Percentiles rank a stretch among this genome's conserved stretches.
Evolutionary conservation across 2,329 filamentous ascomycete genomes (phyloP).

Genomic region (Colletotrichum sp.): DNA sequence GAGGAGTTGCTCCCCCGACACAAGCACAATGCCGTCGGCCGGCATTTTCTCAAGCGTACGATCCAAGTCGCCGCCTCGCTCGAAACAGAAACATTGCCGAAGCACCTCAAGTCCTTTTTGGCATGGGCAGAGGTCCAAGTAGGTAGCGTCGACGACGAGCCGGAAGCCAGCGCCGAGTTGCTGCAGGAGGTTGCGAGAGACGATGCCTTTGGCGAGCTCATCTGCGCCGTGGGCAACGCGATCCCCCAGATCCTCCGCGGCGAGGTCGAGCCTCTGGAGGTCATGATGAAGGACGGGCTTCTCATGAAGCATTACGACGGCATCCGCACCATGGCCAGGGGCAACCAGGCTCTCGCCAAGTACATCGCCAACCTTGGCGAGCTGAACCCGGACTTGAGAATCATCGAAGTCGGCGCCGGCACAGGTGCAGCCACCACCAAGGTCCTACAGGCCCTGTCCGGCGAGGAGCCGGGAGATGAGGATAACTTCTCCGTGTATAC

Average conservation of each 20-base stretch:
- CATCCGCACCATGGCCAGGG: background rate
- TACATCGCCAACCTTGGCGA: background rate
- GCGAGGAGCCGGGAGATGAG: background rate
- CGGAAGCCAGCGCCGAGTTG: background rate
- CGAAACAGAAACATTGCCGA: background rate
- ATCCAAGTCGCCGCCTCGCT: background rate
- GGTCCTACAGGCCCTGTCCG: conserved; percentile 35
- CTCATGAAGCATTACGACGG: background rate
- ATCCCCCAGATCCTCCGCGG: background rate
- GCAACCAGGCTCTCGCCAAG: background rate
- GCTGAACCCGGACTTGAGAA: conserved; percentile 27
- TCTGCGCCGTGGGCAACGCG: background rate
- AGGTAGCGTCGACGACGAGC: background rate
- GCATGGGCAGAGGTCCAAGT: background rate
- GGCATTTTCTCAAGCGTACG: background rate
- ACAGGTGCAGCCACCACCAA: conserved; percentile 40
- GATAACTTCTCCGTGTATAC: conserved; percentile 33
- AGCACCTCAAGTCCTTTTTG: background rate
- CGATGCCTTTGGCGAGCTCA: background rate
- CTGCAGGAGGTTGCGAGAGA: background rate
- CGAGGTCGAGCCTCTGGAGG: background rate
- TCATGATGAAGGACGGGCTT: background rate
- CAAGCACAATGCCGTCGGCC: background rate
- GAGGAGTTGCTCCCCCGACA: background rate
- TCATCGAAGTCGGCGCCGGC: conserved; percentile 42